Conservation (phyloP, 139 green algal species). For the Monoraphidium neglectum region DNA sequence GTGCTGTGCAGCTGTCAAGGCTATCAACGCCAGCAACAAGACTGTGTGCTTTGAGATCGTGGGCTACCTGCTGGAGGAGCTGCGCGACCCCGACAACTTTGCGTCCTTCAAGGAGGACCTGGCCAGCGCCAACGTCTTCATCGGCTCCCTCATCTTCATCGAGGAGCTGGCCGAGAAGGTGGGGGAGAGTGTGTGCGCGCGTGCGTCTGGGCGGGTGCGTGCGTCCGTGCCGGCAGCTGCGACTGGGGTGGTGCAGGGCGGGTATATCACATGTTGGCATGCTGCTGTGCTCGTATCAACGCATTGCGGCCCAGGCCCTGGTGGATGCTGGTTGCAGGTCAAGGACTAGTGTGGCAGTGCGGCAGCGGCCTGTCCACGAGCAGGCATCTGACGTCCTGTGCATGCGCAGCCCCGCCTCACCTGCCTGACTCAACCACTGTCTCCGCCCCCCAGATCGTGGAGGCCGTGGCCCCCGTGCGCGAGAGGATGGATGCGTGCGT, state of each 20-base stretch:
- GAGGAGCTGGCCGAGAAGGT: constrained; percentile 99
- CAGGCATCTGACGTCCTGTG: neutral
- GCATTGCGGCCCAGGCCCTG: too few relatives aligned
- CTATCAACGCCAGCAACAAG: constrained; percentile 88
- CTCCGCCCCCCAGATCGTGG: constrained; percentile 71
- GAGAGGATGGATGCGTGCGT: constrained; percentile 93
- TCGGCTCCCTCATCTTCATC: constrained; percentile 99
- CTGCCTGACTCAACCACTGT: too few relatives aligned
- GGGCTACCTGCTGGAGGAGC: constrained; percentile 98
- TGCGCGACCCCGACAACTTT: constrained; percentile 90
- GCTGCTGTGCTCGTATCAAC: too few relatives aligned
- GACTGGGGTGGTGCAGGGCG: too few relatives aligned
- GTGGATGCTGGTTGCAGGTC: too few relatives aligned
- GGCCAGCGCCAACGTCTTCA: constrained; percentile 96
- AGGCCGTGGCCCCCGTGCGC: constrained; percentile 77
- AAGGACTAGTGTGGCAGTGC: too few relatives aligned
- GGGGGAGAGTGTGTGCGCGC: neutral
- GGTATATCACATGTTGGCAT: too few relatives aligned
- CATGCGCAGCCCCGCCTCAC: neutral
- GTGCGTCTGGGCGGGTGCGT: too few relatives aligned
- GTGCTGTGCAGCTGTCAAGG: constrained; percentile 79
- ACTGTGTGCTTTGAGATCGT: constrained; percentile 96
- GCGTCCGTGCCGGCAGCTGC: too few relatives aligned
- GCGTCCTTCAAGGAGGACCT: constrained; percentile 91
- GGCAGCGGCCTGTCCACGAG: neutral